Conservation (phyloP, 2,329 filamentous ascomycete genomes). For the Aureobasidium mangrovei region DNA sequence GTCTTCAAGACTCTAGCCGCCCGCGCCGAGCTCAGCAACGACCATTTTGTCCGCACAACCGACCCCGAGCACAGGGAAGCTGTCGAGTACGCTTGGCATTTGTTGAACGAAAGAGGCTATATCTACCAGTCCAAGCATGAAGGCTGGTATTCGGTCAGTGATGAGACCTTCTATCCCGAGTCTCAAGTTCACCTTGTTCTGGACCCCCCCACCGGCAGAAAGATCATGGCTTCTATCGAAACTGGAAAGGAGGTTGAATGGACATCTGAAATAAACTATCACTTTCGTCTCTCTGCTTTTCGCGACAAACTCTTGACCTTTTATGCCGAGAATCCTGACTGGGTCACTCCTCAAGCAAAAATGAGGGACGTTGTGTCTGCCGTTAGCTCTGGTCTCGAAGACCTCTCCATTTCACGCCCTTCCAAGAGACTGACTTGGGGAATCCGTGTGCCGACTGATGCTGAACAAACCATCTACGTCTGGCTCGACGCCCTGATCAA, state of each 20-base stretch:
- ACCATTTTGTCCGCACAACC: constrained; percentile 89
- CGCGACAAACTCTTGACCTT: constrained; percentile 69
- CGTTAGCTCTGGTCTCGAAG: constrained; percentile 69
- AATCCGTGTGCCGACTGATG: constrained; percentile 76
- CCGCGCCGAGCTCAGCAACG: constrained; percentile 61
- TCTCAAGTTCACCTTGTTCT: constrained; percentile 63
- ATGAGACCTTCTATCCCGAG: constrained; percentile 91
- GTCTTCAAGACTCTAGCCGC: constrained; percentile 69
- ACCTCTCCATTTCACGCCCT: constrained; percentile 84
- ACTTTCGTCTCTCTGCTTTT: constrained; percentile 82
- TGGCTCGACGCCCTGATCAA: constrained; percentile 96
- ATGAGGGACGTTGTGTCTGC: constrained; percentile 72
- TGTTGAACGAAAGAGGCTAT: constrained; percentile 64
- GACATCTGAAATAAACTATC: constrained; percentile 88
- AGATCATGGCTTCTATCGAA: constrained; percentile 74
- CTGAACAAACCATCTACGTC: constrained; percentile 87
- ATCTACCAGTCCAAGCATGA: constrained; percentile 81
- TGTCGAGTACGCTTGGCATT: constrained; percentile 81
- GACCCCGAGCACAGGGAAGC: constrained; percentile 72
- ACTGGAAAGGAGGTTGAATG: constrained; percentile 91
- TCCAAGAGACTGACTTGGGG: constrained; percentile 74
- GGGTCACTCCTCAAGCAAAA: constrained; percentile 62
- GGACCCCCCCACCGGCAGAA: constrained; percentile 71
- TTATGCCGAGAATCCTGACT: constrained; percentile 67
- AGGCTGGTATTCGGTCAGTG: constrained; percentile 94